phyloP scores from a whole-genome alignment of 306 rosid species.

The Canavalia gladiata region DNA sequence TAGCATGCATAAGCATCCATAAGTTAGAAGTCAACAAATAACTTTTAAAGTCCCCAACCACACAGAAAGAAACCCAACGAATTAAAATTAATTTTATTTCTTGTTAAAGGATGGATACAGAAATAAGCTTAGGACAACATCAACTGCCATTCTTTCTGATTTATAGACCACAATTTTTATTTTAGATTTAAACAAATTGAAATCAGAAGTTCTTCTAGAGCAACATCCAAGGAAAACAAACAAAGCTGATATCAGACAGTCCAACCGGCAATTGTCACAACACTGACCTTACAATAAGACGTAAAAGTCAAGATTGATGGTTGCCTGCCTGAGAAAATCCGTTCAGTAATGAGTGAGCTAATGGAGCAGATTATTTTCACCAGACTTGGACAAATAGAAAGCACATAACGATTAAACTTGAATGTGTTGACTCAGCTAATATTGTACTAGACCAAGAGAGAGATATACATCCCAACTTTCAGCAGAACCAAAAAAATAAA shows the following conservation, averaged over 20 bases:
- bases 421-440: constrained; percentile 40
- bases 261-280: constrained; percentile 59
- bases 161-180: constrained; percentile 29
- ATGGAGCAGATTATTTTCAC: constrained; percentile 57
- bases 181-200: constrained; percentile 17
- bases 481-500: constrained; percentile 40
- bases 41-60: constrained; percentile 20
- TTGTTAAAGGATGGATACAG: constrained; percentile 13
- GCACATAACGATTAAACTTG: constrained; percentile 55
- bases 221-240: constrained; percentile 51
- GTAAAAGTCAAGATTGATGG: constrained; percentile 61
- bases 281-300: constrained; percentile 64
- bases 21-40: constrained; percentile 25
- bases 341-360: constrained; percentile 59
- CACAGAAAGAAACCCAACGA: constrained; percentile 27
- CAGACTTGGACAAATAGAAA: constrained; percentile 50
- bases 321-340: constrained; percentile 65
- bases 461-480: constrained; percentile 37
- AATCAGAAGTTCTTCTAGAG: constrained; percentile 41
- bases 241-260: constrained; percentile 59
- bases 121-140: constrained; percentile 39
- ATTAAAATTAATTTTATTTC: constrained; percentile 7
- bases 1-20: constrained; percentile 28
- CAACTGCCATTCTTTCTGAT: constrained; percentile 38
- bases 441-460: constrained; percentile 41